Evolutionary conservation across 805 yeast genomes (phyloP).

Genomic region (Metschnikowia similis): DNA sequence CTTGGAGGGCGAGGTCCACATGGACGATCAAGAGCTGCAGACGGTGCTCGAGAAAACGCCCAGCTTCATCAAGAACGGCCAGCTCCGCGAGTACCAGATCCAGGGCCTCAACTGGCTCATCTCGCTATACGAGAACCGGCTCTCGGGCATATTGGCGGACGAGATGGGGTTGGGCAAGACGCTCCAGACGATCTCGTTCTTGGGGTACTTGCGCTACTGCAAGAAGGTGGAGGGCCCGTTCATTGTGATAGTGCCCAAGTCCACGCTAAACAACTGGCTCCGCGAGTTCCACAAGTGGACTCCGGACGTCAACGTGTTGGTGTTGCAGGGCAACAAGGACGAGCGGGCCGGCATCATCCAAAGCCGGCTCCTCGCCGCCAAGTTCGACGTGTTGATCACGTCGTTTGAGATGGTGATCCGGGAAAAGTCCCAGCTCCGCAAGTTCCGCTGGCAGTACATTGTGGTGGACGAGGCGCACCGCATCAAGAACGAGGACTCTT

Average conservation of each 20-base stretch:
- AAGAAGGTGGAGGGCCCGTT: conserved; percentile 84
- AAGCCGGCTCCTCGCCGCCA: conserved; percentile 57
- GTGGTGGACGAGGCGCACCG: conserved; percentile 96
- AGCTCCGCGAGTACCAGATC: conserved; percentile 82
- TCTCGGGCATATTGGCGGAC: conserved; percentile 93
- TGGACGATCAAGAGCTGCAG: conserved; percentile 42
- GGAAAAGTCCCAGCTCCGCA: conserved; percentile 76
- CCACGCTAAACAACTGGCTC: conserved; percentile 94
- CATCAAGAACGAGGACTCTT: conserved; percentile 90
- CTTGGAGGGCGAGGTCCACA: conserved; percentile 73
- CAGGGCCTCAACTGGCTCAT: conserved; percentile 96
- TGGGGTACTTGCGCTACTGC: conserved; percentile 80
- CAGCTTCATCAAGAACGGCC: conserved; percentile 63
- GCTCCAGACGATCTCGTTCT: conserved; percentile 85
- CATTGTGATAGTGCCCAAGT: conserved; percentile 88
- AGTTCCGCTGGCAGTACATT: conserved; percentile 88
- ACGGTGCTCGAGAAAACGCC: conserved; percentile 88
- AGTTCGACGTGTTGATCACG: conserved; percentile 86
- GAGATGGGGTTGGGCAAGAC: conserved; percentile 99
- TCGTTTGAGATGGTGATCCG: conserved; percentile 92
- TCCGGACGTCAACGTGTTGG: conserved; percentile 82
- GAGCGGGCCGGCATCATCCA: conserved; percentile 59
- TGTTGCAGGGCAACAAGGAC: conserved; percentile 89
- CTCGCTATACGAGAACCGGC: conserved; percentile 77
- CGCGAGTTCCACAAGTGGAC: conserved; percentile 95